Base-by-base conservation (phyloP, 495 filamentous ascomycete genomes). In the Xylaria palmicola region DNA sequence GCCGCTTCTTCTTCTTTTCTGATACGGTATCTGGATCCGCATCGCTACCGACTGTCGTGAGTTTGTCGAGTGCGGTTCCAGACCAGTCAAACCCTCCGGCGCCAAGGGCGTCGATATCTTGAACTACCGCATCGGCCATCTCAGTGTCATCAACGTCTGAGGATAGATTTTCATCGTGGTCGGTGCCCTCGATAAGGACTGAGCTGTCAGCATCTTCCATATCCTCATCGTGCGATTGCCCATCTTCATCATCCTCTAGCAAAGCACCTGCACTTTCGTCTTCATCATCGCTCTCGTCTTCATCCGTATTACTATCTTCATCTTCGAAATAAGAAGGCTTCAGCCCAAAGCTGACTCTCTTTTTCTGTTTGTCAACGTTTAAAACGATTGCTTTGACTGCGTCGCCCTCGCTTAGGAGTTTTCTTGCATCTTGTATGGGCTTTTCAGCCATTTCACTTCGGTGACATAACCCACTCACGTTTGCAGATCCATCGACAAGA, bases 401-500 rank as follows among this genome's bases (percentile, higher is more conserved):
- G 76, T 98, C 94, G 6, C 93, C 93, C 65, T 90, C 90, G 24
- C 87, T 86, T 67, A 94, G 97, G 9, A 98, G 76, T 56, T 89
- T 90, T 64, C 83, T 85, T 19, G 92, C 90, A 75, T 97, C 86
- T 51, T 89, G 77, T 37, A 96, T 86, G 8, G 77, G 76, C 60
- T 87, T 85, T 57, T 96, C 91, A 0, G 93, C 90, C 82, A 98
- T 92, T 65, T 98, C 86, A 62, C 85, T 93, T 61, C 85, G 85
- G 69, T 98, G 94, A 72, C 93, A 98, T 19, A 98, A 81, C 52
- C 94, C 94, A 60, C 91, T 95, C 59, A 98, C 84, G 65, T 95
- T 94, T 37, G 79, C 73, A 26, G 92, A 93, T 34, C 85, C 81
- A 75, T 97, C 92, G 32, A 98, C 77, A 51, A 92, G 85, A 67